These are phyloP conservation scores for Canavalia ensiformis DNA, from an alignment of 306 rosid genomes.

Conservation along the genomic window DNA sequence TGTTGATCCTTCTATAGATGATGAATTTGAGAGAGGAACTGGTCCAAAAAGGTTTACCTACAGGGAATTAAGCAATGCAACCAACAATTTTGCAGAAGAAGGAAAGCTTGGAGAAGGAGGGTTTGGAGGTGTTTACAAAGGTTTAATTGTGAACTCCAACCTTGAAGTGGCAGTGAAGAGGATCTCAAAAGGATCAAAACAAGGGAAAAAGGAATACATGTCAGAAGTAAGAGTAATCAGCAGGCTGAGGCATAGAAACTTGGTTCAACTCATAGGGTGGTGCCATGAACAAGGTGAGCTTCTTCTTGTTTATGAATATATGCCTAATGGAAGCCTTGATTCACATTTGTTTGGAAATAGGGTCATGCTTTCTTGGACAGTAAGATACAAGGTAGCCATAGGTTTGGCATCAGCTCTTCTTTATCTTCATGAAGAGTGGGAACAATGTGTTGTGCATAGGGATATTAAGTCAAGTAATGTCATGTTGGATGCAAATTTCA, in stretches of 20 bases:
- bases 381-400: constrained; percentile 68
- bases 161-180: constrained; percentile 73
- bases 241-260: constrained; percentile 71
- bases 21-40: constrained; percentile 72
- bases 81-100: constrained; percentile 54
- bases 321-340: constrained; percentile 89
- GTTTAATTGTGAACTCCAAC: constrained; percentile 52
- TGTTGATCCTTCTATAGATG: constrained; percentile 60
- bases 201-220: constrained; percentile 75
- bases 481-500: constrained; percentile 76
- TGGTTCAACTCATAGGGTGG: constrained; percentile 88
- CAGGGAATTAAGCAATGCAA: constrained; percentile 61
- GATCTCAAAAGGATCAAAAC: constrained; percentile 76
- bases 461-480: constrained; percentile 83
- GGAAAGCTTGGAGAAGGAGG: constrained; percentile 87
- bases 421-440: constrained; percentile 88
- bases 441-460: constrained; percentile 84
- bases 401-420: constrained; percentile 74
- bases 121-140: constrained; percentile 80
- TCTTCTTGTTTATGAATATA: constrained; percentile 73
- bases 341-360: constrained; percentile 67
- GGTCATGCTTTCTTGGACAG: constrained; percentile 56
- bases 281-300: constrained; percentile 76
- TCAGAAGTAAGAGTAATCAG: constrained; percentile 82
- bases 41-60: constrained; percentile 74